These are phyloP conservation scores for Parathielavia hyrcaniae DNA, from an alignment of 495 filamentous ascomycete genomes.

Conservation along the genomic window DNA sequence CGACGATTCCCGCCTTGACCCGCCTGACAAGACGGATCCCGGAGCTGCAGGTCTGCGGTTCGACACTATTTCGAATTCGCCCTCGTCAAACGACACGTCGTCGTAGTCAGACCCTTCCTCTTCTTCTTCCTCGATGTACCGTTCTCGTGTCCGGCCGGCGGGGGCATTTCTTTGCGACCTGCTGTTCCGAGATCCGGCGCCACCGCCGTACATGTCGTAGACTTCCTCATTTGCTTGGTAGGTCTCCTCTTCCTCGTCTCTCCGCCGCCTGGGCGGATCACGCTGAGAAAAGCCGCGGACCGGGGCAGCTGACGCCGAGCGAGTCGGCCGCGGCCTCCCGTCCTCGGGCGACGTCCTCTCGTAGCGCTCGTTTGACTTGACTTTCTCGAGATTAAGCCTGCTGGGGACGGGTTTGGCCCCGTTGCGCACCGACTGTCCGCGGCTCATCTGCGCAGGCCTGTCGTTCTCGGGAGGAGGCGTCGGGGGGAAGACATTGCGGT, in stretches of 20 bases:
- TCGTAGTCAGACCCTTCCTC: slow-evolving; percentile 67
- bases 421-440: slow-evolving; percentile 50
- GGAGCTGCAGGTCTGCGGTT: slow-evolving; percentile 35
- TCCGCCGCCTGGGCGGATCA: slow-evolving; percentile 26
- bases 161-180: slow-evolving; percentile 26
- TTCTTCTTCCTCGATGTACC: slow-evolving; percentile 68
- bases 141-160: slow-evolving; percentile 40
- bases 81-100: slow-evolving; percentile 61
- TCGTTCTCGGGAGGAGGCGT: slow-evolving; percentile 91
- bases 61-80: slow-evolving; percentile 77
- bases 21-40: slow-evolving; percentile 33
- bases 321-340: slow-evolving; percentile 31
- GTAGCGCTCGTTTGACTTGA: slow-evolving; percentile 42
- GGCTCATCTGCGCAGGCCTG: slow-evolving; percentile 43
- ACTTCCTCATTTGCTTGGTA: slow-evolving; percentile 53
- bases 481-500: slow-evolving; percentile 84
- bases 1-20: slow-evolving; percentile 38
- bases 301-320: slow-evolving; percentile 37
- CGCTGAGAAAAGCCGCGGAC: slow-evolving; percentile 47
- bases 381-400: slow-evolving; percentile 49
- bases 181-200: slow-evolving; percentile 34
- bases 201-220: slow-evolving; percentile 61
- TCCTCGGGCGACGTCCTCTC: slow-evolving; percentile 46
- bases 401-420: slow-evolving; percentile 48
- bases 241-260: slow-evolving; percentile 54